phyloP scores from a whole-genome alignment of 805 yeast genomes.

The Teunomyces stri region DNA sequence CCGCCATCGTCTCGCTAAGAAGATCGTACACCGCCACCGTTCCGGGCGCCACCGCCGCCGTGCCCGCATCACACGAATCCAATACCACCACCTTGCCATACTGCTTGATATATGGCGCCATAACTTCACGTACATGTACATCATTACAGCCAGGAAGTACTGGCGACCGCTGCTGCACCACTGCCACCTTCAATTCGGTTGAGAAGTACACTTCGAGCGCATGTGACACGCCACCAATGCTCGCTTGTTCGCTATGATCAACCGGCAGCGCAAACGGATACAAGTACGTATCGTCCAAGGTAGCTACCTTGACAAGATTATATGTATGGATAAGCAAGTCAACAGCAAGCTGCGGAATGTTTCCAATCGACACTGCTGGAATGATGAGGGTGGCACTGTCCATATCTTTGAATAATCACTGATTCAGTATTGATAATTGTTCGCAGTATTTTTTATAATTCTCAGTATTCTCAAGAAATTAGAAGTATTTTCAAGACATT shows the following conservation, averaged over 20 bases:
- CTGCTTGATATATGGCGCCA: slow-evolving; percentile 47
- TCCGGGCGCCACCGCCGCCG: slow-evolving; percentile 25
- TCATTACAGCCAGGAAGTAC: slow-evolving; percentile 61
- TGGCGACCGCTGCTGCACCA: slow-evolving; percentile 85
- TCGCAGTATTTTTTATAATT: too few species aligned
- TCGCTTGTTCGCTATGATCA: slow-evolving; percentile 37
- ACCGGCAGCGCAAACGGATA: slow-evolving; percentile 85
- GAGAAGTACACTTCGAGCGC: slow-evolving; percentile 64
- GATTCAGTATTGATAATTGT: too few species aligned
- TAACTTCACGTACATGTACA: slow-evolving; percentile 50
- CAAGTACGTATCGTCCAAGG: slow-evolving; percentile 57
- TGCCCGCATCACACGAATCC: slow-evolving; percentile 73
- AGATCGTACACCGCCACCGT: slow-evolving; percentile 27
- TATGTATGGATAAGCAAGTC: slow-evolving; percentile 73
- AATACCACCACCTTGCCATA: slow-evolving; percentile 52
- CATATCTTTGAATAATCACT: too few species aligned
- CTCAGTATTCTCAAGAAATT: too few species aligned
- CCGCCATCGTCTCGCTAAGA: slow-evolving; percentile 27
- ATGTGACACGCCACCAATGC: slow-evolving; percentile 45
- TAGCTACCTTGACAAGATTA: slow-evolving; percentile 48
- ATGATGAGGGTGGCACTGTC: slow-evolving; percentile 50
- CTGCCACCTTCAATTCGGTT: slow-evolving; percentile 38
- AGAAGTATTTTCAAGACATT: too few species aligned
- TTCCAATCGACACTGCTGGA: slow-evolving; percentile 85
- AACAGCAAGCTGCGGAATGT: slow-evolving; percentile 78